Percentiles rank a stretch among this genome's conserved stretches.
Conservation (phyloP, 2,329 filamentous ascomycete genomes). For the Aureobasidium sp. region DNA sequence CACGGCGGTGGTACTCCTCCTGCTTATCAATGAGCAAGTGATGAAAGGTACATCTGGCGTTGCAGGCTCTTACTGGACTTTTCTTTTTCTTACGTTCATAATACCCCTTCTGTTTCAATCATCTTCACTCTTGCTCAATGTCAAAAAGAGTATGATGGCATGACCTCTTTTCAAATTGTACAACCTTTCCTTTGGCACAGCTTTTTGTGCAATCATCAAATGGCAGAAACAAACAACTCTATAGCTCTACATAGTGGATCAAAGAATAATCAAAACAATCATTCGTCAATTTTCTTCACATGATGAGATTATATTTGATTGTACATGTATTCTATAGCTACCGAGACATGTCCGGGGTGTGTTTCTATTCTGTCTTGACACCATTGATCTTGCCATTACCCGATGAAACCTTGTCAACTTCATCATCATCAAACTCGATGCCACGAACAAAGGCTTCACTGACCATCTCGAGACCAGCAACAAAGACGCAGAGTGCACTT, state of each 20-base stretch:
- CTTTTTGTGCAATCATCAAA: background rate
- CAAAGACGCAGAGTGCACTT: slow-evolving; percentile 81
- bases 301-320: background rate
- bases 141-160: background rate
- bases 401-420: slow-evolving; percentile 4
- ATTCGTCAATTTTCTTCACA: background rate
- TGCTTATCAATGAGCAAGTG: slow-evolving; percentile 13
- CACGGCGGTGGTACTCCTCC: slow-evolving; percentile 15
- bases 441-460: slow-evolving; percentile 77
- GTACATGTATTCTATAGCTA: background rate
- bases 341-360: background rate
- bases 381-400: background rate
- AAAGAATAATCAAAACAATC: background rate
- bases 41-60: background rate
- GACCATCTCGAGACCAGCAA: slow-evolving; percentile 75
- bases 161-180: background rate
- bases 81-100: background rate
- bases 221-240: background rate
- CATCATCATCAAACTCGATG: slow-evolving; percentile 52
- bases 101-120: slow-evolving; percentile 6
- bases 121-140: background rate
- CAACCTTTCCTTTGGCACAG: background rate
- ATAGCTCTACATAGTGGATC: background rate
- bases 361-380: slow-evolving; percentile 2
- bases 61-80: background rate